Percentiles rank a stretch among this genome's conserved stretches.
Evolutionary conservation across 2,329 filamentous ascomycete species (phyloP).

Genomic region (Amylocarpus encephaloides): DNA sequence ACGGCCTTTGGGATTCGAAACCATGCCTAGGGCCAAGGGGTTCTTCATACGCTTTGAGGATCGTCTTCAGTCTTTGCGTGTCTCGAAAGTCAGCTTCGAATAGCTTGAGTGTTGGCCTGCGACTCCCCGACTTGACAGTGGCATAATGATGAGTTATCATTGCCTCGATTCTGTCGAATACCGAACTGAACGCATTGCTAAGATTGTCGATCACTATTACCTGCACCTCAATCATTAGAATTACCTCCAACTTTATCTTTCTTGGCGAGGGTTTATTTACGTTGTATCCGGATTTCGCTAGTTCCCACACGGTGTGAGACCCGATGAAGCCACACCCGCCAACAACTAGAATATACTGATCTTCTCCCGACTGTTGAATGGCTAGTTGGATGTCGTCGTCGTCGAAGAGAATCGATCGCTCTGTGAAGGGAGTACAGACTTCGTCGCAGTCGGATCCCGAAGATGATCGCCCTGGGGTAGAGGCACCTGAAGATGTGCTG

Average conservation of each 20-base stretch:
- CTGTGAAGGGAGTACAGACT: slow-evolving; percentile 22
- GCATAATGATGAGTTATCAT: slow-evolving; percentile 21
- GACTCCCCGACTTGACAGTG: slow-evolving; percentile 7
- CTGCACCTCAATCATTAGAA: slow-evolving; percentile 5
- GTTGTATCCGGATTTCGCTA: slow-evolving; percentile 43
- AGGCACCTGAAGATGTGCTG: slow-evolving; percentile 20
- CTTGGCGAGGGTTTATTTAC: slow-evolving; percentile 7
- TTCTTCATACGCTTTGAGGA: slow-evolving; percentile 22
- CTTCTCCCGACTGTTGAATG: slow-evolving; percentile 9
- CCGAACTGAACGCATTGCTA: slow-evolving; percentile 32
- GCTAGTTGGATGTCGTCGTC: slow-evolving; percentile 18
- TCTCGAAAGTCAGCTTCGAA: slow-evolving; percentile 27
- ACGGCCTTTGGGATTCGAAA: slow-evolving; percentile 9
- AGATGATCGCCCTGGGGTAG: slow-evolving; percentile 16
- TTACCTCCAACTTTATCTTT: neutral
- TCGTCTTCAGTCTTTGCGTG: slow-evolving; percentile 17
- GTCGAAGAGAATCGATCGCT: slow-evolving; percentile 21
- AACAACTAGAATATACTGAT: slow-evolving; percentile 36
- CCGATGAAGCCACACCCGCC: slow-evolving; percentile 44
- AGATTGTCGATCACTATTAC: slow-evolving; percentile 35
- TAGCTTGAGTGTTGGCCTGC: slow-evolving; percentile 24
- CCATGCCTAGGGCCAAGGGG: slow-evolving; percentile 8
- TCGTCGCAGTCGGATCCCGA: slow-evolving; percentile 18
- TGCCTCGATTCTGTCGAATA: slow-evolving; percentile 17
- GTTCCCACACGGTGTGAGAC: slow-evolving; percentile 43